These are phyloP conservation scores for Populus euphratica DNA, from an alignment of 345 rosid genomes.

Conservation along the genomic window DNA sequence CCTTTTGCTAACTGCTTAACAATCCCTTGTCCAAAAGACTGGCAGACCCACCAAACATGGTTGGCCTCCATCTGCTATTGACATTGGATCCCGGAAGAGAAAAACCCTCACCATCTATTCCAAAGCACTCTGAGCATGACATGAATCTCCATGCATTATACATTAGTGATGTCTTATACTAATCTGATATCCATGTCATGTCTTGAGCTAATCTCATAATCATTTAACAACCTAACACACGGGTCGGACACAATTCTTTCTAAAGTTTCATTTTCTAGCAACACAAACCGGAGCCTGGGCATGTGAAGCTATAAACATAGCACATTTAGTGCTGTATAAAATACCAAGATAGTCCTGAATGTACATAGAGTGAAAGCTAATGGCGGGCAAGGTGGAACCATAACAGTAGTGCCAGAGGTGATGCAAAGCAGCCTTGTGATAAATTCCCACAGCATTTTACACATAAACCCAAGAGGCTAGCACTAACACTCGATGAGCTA, in stretches of 20 bases:
- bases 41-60: not conserved
- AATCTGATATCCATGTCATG: too few species aligned
- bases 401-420: conserved; percentile 1
- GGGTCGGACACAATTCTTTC: not conserved
- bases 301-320: conserved; percentile 17
- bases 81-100: not conserved
- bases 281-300: conserved; percentile 4
- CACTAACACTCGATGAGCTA: conserved; percentile 13
- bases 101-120: not conserved
- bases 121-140: not conserved
- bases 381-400: not conserved
- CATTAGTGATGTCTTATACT: not conserved
- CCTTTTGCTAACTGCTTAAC: too few species aligned
- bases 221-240: not conserved
- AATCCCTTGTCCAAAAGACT: not conserved
- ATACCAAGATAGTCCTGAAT: conserved; percentile 13
- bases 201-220: not conserved
- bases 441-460: conserved; percentile 9
- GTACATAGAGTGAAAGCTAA: conserved; percentile 18
- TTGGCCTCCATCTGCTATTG: not conserved
- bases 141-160: not conserved
- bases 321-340: conserved; percentile 13
- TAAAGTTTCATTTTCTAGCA: not conserved
- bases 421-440: conserved; percentile 1
- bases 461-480: conserved; percentile 13